phyloP scores from a whole-genome alignment of 148 eudicot genomes.

The Mesembryanthemum crystallinum region DNA sequence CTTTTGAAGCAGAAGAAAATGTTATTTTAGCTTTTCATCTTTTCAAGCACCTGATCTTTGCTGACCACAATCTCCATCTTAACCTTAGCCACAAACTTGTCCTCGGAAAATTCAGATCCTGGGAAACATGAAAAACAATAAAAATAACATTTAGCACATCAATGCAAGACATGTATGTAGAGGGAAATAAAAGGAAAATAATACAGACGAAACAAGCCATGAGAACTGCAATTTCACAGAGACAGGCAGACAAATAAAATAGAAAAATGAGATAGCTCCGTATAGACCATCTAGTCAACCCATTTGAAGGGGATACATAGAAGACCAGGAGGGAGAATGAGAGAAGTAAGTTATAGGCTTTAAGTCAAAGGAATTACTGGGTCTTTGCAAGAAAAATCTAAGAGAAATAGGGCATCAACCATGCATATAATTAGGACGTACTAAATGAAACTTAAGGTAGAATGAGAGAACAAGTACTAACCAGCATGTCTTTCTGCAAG shows the following conservation, averaged over 20 bases:
- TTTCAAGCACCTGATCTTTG: conserved; percentile 75
- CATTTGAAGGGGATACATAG: too few relatives aligned
- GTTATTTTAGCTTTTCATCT: conserved; percentile 1
- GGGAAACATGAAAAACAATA: conserved; percentile 7
- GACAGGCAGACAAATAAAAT: neutral
- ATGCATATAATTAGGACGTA: neutral
- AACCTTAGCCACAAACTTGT: conserved; percentile 68
- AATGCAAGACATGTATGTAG: neutral
- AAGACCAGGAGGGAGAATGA: neutral
- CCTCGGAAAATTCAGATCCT: conserved; percentile 94
- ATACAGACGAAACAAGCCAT: too few relatives aligned
- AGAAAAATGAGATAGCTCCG: too few relatives aligned
- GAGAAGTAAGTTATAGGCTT: neutral
- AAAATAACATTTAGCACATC: neutral
- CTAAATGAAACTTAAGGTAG: neutral
- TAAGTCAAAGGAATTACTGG: neutral
- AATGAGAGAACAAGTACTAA: conserved; percentile 22
- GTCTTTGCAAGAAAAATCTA: neutral
- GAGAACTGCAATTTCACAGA: neutral
- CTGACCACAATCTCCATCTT: conserved; percentile 88
- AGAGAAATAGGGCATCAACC: neutral
- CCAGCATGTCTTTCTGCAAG: conserved; percentile 84
- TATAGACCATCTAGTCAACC: too few relatives aligned
- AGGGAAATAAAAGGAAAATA: neutral
- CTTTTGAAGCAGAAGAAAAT: neutral